phyloP scores from a whole-genome alignment of 441 rosid genomes.

The Metrosideros polymorpha region DNA sequence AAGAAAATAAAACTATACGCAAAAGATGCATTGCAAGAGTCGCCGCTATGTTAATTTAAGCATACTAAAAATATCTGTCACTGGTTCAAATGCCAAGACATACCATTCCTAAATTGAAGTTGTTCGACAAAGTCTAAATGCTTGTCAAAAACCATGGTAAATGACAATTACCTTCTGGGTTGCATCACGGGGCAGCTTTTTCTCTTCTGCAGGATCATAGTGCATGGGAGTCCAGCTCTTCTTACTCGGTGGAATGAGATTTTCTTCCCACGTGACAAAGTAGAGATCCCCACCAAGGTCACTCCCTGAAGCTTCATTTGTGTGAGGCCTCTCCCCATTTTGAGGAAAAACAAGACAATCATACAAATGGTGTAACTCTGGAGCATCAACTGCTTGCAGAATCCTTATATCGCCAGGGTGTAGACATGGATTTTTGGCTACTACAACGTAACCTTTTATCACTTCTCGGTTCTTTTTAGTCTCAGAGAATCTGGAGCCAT shows the following conservation, averaged over 20 bases:
- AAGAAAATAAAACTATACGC: neutral
- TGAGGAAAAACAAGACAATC: conserved; percentile 90
- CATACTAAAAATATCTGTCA: neutral
- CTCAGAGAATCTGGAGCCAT: conserved; percentile 62
- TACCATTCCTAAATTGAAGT: neutral
- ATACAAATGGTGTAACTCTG: conserved; percentile 55
- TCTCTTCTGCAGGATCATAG: conserved; percentile 43
- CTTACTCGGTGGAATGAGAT: conserved; percentile 75
- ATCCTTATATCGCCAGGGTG: conserved; percentile 92
- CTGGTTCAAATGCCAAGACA: neutral
- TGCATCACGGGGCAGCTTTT: conserved; percentile 25
- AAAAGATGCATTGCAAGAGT: neutral
- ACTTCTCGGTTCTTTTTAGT: conserved; percentile 46
- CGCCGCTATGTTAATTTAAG: too few relatives aligned
- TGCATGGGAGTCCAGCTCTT: conserved; percentile 67
- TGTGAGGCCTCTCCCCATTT: conserved; percentile 83
- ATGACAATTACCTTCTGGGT: conserved; percentile 41
- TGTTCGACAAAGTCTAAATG: neutral
- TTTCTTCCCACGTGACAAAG: conserved; percentile 86
- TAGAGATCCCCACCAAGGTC: conserved; percentile 94
- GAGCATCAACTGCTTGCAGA: conserved; percentile 86
- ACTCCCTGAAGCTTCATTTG: conserved; percentile 97
- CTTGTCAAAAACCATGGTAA: conserved; percentile 18
- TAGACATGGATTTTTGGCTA: conserved; percentile 94
- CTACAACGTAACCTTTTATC: conserved; percentile 56